Conservation (phyloP, 805 yeast species). For the Yarrowia sp. region DNA sequence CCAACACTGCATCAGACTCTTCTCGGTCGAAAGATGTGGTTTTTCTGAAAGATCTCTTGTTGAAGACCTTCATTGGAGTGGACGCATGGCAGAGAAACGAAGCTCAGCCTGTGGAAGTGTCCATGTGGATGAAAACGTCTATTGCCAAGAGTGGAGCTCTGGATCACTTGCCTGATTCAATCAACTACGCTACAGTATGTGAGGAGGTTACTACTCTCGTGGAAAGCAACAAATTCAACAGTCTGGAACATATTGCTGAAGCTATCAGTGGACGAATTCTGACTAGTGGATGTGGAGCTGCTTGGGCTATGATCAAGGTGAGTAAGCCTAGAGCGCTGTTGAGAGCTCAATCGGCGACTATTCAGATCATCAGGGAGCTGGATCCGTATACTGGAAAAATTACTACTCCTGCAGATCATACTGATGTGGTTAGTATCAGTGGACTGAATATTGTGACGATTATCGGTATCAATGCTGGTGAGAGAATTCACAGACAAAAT, state of each 20-base stretch:
- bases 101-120: conserved; percentile 63
- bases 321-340: conserved; percentile 56
- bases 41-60: conserved; percentile 55
- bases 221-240: conserved; percentile 42
- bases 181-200: conserved; percentile 85
- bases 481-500: conserved; percentile 75
- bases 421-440: conserved; percentile 45
- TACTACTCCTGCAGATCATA: conserved; percentile 30
- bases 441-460: conserved; percentile 63
- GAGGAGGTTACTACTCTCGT: conserved; percentile 58
- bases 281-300: conserved; percentile 44
- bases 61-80: conserved; percentile 63
- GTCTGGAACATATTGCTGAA: conserved; percentile 47
- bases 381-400: conserved; percentile 28
- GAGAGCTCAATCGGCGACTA: conserved; percentile 52
- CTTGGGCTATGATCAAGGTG: conserved; percentile 45
- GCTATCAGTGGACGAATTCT: conserved; percentile 48
- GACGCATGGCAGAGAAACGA: conserved; percentile 71
- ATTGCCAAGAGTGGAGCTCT: conserved; percentile 70
- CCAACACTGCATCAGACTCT: conserved; percentile 21
- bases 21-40: conserved; percentile 41
- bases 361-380: conserved; percentile 42
- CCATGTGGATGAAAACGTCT: conserved; percentile 61
- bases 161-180: conserved; percentile 77
- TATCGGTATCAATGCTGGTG: conserved; percentile 94